Conservation (phyloP, 2,329 filamentous ascomycete species). For the Didymella glomerata region DNA sequence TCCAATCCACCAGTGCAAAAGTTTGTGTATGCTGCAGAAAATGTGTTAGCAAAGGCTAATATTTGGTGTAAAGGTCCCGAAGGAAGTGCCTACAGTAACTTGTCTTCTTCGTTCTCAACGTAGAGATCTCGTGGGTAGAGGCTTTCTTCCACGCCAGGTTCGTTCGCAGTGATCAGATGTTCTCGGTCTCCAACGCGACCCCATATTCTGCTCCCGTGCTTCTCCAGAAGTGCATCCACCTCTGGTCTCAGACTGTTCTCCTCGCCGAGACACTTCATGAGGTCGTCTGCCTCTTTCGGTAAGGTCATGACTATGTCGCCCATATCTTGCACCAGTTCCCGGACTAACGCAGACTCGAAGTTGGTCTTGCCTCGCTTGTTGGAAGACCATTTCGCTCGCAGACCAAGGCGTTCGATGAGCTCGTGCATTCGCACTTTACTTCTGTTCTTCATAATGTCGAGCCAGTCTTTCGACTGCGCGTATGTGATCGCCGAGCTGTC, state of each 20-base stretch:
- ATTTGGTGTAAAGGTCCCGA: not conserved
- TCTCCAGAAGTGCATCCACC: conserved; percentile 42
- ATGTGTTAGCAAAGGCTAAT: not conserved
- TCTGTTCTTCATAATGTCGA: conserved; percentile 50
- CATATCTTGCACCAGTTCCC: conserved; percentile 48
- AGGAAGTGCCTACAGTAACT: conserved; percentile 35
- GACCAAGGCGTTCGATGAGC: conserved; percentile 47
- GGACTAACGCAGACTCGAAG: conserved; percentile 47
- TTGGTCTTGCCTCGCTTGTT: conserved; percentile 51
- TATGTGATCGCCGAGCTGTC: conserved; percentile 40
- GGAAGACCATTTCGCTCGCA: conserved; percentile 50
- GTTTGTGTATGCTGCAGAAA: conserved; percentile 40
- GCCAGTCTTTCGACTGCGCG: conserved; percentile 47
- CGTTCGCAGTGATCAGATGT: conserved; percentile 45
- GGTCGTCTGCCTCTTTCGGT: conserved; percentile 46
- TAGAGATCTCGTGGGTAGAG: conserved; percentile 46
- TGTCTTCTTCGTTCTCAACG: conserved; percentile 45
- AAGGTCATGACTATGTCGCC: conserved; percentile 42
- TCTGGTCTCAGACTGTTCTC: conserved; percentile 42
- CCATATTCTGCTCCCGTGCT: conserved; percentile 47
- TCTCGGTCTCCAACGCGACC: conserved; percentile 42
- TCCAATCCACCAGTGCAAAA: conserved; percentile 51
- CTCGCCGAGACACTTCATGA: conserved; percentile 41
- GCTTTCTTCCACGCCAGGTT: conserved; percentile 43
- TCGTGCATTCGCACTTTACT: conserved; percentile 50